A percentile compares a stretch with the other conserved stretches of the same genome.
Evolutionary conservation across 306 rosid species (phyloP).

Genomic region (Medicago ruthenica): DNA sequence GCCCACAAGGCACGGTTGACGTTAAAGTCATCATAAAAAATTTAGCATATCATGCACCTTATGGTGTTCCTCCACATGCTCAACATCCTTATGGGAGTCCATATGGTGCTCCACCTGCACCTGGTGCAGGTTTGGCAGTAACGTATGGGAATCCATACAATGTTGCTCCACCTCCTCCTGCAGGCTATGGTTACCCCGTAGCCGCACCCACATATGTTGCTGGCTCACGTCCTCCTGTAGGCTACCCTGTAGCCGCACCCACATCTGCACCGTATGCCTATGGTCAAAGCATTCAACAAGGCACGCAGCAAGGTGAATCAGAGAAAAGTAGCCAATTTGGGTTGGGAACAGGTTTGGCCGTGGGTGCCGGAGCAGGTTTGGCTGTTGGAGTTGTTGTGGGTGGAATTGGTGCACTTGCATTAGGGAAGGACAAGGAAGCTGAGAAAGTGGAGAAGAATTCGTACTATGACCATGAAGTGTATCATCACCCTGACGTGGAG

Average conservation of each 20-base stretch:
- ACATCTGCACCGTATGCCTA: background rate
- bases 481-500: too few species aligned
- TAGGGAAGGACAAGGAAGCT: constrained; percentile 38
- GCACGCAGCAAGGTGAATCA: background rate
- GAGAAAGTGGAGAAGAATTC: too few species aligned
- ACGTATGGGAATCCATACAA: background rate
- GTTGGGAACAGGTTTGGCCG: constrained; percentile 62
- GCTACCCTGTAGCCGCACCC: constrained; percentile 15
- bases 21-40: constrained; percentile 51
- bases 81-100: constrained; percentile 27
- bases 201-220: constrained; percentile 3
- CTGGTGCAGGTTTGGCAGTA: background rate
- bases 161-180: background rate
- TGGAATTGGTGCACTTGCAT: constrained; percentile 59
- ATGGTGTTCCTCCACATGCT: constrained; percentile 55
- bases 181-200: background rate
- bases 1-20: constrained; percentile 78
- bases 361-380: constrained; percentile 26
- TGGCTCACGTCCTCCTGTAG: background rate
- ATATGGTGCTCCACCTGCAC: background rate
- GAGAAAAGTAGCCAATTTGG: constrained; percentile 62
- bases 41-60: constrained; percentile 43
- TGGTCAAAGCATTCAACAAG: background rate
- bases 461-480: too few species aligned
- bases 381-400: constrained; percentile 77